Evolutionary conservation across 2,329 filamentous ascomycete species (phyloP).

Genomic region (Penicillium thymicola): DNA sequence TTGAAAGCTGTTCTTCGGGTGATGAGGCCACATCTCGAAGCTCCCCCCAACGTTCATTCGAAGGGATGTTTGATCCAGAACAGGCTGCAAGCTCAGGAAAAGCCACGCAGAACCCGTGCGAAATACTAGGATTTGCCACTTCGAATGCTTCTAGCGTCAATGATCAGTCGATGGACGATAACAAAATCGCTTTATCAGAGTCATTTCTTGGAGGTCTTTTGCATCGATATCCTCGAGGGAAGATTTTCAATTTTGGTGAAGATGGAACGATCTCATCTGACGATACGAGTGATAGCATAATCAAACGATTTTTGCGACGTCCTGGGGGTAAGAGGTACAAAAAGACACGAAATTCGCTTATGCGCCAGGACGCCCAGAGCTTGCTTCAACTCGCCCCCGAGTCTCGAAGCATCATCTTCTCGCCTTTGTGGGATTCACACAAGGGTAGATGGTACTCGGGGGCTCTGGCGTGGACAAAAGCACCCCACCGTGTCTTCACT

Average conservation of each 20-base stretch:
- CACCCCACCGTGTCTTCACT: constrained; percentile 16
- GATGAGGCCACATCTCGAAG: constrained; percentile 1
- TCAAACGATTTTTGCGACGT: constrained; percentile 5
- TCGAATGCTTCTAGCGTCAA: constrained; percentile 26
- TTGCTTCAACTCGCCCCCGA: constrained; percentile 13
- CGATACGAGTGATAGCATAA: constrained; percentile 10
- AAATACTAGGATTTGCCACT: constrained; percentile 14
- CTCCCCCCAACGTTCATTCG: not conserved
- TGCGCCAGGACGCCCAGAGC: constrained; percentile 12
- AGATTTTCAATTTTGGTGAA: constrained; percentile 47
- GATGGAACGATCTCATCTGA: constrained; percentile 35
- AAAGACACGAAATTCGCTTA: constrained; percentile 3
- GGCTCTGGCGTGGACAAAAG: constrained; percentile 22
- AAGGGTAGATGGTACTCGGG: constrained; percentile 26
- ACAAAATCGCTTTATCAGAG: constrained; percentile 35
- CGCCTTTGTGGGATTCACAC: constrained; percentile 30
- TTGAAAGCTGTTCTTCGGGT: constrained; percentile 11
- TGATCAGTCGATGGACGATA: constrained; percentile 9
- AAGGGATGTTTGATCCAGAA: not conserved
- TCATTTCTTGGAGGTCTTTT: constrained; percentile 43
- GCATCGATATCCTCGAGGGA: constrained; percentile 46
- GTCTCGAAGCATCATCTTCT: constrained; percentile 24
- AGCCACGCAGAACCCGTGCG: constrained; percentile 1
- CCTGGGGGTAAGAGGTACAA: constrained; percentile 8
- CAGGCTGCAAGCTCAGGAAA: not conserved